Percentiles rank a stretch among this genome's conserved stretches.
Conservation (phyloP, 202 grass and related monocot genomes). For the Bolboschoenoplectus hybrid region DNA sequence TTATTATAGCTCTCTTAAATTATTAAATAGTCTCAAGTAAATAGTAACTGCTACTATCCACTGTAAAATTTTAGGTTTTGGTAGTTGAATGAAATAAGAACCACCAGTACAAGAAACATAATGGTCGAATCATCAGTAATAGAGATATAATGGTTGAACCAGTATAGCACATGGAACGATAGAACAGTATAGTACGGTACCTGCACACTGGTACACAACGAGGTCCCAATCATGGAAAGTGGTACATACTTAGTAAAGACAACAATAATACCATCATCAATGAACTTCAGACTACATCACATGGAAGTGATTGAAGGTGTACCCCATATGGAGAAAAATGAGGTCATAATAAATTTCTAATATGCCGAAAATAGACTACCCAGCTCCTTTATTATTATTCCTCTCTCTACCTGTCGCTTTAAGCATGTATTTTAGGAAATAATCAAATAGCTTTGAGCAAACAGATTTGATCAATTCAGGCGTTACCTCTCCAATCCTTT, state of each 20-base stretch:
- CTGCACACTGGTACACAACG: not conserved
- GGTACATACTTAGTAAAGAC: slow-evolving; percentile 1
- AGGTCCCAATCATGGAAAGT: not conserved
- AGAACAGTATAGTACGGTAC: not conserved
- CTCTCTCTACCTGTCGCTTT: not conserved
- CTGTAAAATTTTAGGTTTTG: not conserved
- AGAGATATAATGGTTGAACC: not conserved
- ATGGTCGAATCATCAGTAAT: not conserved
- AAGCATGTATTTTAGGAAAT: not conserved
- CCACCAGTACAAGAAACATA: not conserved
- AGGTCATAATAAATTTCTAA: not conserved
- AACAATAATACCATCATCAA: slow-evolving; percentile 16
- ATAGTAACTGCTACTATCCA: not conserved
- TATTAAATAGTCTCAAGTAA: not conserved
- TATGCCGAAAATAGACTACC: not conserved
- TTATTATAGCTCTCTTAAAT: not conserved
- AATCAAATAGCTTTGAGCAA: not conserved
- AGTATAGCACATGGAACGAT: not conserved
- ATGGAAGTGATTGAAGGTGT: slow-evolving; percentile 13
- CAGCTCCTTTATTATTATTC: not conserved
- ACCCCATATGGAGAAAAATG: slow-evolving; percentile 16
- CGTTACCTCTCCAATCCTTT: not conserved
- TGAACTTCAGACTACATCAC: slow-evolving; percentile 28
- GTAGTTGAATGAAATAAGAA: not conserved
- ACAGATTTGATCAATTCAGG: not conserved